Percentiles rank a stretch among this genome's conserved stretches.
Conservation (phyloP, 2,329 filamentous ascomycete genomes). For the Ascochyta pisi region DNA sequence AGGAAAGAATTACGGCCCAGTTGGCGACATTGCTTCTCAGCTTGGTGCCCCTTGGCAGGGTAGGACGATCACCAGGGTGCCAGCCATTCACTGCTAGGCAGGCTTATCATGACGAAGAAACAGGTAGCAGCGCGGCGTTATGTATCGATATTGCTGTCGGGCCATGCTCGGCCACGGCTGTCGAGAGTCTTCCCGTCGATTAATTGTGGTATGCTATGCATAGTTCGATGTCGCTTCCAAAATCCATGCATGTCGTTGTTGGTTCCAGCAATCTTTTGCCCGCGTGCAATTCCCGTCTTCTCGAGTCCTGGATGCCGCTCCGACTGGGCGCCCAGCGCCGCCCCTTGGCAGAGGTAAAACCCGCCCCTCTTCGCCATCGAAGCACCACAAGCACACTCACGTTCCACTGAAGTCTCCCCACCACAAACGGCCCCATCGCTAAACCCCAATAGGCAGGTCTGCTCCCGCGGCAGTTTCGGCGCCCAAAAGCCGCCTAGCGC, state of each 20-base stretch:
- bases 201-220: background rate
- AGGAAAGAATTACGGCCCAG: slow-evolving; percentile 27
- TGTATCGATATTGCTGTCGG: background rate
- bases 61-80: slow-evolving; percentile 24
- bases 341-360: slow-evolving; percentile 5
- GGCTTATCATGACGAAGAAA: slow-evolving; percentile 16
- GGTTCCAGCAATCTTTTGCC: background rate
- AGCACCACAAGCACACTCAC: slow-evolving; percentile 16
- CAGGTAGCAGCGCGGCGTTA: slow-evolving; percentile 12
- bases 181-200: background rate
- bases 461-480: slow-evolving; percentile 15
- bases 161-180: background rate
- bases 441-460: slow-evolving; percentile 22
- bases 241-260: background rate
- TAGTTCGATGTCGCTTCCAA: background rate
- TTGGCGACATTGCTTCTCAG: slow-evolving; percentile 33
- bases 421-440: slow-evolving; percentile 9
- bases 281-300: slow-evolving; percentile 4
- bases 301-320: slow-evolving; percentile 8
- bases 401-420: slow-evolving; percentile 13
- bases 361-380: slow-evolving; percentile 12
- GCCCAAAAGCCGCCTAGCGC: background rate
- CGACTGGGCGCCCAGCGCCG: slow-evolving; percentile 16
- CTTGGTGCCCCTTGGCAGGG: slow-evolving; percentile 41
- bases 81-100: slow-evolving; percentile 19